Base-by-base conservation (phyloP, 2,329 filamentous ascomycete species). In the Cercospora sesami region DNA sequence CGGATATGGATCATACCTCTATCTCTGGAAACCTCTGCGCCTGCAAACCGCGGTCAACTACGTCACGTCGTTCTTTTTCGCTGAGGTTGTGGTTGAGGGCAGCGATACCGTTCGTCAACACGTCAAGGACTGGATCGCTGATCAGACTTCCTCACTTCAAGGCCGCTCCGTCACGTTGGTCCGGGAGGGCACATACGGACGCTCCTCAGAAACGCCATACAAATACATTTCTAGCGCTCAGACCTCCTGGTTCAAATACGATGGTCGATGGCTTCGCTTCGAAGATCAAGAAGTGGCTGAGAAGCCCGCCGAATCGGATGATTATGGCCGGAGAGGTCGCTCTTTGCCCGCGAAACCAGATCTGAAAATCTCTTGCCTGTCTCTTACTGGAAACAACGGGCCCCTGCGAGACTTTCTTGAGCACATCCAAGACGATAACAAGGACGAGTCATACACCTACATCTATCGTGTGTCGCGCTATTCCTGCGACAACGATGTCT, bases 351-450 rank as follows among this genome's bases (percentile, higher is more conserved):
- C 14, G 1, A 57, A 48, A 16, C 62, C 62, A 16, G 68, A 68
- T 51, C 51, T 73, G 51, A 66, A 67, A 5, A 64, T 74, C 21
- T 71, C 71, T 26, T 73, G 71, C 63, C 65, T 68, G 33, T 72
- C 72, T 1, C 30, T 68, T 0, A 67, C 48, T 18, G 75, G 74
- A 7, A 75, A 76, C 5, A 73, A 79, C 1, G 73, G 77, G 6
- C 62, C 78, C 1, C 77, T 78, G 48, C 75, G 80, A 16, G 73
- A 75, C 4, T 80, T 79, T 1, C 78, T 83, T 14, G 80, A 84
- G 71, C 82, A 84, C 67, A 82, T 82, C 69, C 79, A 80, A 65
- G 80, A 80, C 45, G 81, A 79, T 76, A 76, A 78, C 14, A 53
- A 72, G 64, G 61, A 68, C 66, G 23, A 73, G 21, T 72, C 63